phyloP scores from a whole-genome alignment of 495 filamentous ascomycete species.

The Aspergillus cavernicola region DNA sequence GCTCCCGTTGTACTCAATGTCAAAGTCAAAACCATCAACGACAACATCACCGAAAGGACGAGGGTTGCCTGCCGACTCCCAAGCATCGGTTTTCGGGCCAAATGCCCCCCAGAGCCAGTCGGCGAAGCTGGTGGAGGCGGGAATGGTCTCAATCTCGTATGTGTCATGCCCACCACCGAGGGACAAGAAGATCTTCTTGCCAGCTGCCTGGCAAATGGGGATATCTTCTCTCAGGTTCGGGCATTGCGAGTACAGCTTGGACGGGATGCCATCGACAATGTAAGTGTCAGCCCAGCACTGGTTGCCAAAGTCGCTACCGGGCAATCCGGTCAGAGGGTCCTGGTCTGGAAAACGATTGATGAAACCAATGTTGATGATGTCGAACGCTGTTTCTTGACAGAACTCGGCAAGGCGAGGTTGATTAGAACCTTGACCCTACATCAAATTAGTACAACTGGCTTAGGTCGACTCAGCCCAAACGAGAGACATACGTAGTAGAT shows the following conservation, averaged over 20 bases:
- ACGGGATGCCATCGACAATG: background rate
- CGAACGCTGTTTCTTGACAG: conserved; percentile 55
- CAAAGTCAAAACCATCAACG: conserved; percentile 72
- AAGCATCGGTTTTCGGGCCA: conserved; percentile 45
- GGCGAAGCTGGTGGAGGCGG: conserved; percentile 46
- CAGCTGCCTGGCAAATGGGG: conserved; percentile 54
- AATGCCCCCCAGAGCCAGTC: conserved; percentile 62
- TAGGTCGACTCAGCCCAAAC: background rate
- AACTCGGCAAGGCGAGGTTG: conserved; percentile 50
- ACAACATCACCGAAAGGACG: conserved; percentile 60
- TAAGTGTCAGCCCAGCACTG: conserved; percentile 14
- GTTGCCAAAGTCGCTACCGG: conserved; percentile 11
- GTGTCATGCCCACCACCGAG: conserved; percentile 53
- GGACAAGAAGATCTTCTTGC: conserved; percentile 66
- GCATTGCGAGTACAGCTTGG: conserved; percentile 2
- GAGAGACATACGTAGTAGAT: conserved; percentile 59
- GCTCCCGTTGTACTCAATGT: conserved; percentile 52
- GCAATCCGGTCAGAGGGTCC: conserved; percentile 7
- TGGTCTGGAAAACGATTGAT: conserved; percentile 60
- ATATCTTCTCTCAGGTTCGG: conserved; percentile 2
- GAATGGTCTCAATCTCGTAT: conserved; percentile 33
- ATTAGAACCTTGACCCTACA: conserved; percentile 48
- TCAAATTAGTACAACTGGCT: background rate
- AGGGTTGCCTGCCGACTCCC: conserved; percentile 31
- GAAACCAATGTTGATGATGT: conserved; percentile 67